Evolutionary conservation across 805 yeast species (phyloP).

Genomic region (Saturnispora dispora): DNA sequence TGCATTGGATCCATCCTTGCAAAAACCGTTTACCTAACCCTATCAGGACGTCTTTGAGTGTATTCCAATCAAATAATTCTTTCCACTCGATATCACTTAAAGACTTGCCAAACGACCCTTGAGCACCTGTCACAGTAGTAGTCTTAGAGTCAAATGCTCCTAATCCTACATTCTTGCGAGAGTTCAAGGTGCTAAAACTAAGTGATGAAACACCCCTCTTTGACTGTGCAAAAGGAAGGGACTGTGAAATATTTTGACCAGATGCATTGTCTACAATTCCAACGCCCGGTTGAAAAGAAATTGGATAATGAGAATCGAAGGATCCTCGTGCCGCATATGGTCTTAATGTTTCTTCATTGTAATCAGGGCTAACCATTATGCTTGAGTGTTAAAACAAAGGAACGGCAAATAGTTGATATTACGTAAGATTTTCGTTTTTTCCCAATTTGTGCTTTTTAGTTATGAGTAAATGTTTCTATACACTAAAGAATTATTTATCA

Average conservation of each 20-base stretch:
- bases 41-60: slow-evolving; percentile 46
- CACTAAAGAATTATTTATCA: slow-evolving; percentile 2
- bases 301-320: slow-evolving; percentile 28
- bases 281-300: slow-evolving; percentile 25
- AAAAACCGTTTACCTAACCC: slow-evolving; percentile 53
- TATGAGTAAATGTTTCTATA: neutral
- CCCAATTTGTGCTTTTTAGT: neutral
- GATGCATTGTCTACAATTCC: slow-evolving; percentile 30
- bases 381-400: neutral
- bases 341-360: slow-evolving; percentile 21
- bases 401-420: neutral
- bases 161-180: slow-evolving; percentile 7
- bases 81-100: slow-evolving; percentile 46
- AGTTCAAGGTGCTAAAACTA: neutral
- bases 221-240: slow-evolving; percentile 22
- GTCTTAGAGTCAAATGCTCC: slow-evolving; percentile 12
- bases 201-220: slow-evolving; percentile 8
- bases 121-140: neutral
- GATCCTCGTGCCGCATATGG: slow-evolving; percentile 27
- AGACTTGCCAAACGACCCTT: slow-evolving; percentile 6
- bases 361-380: slow-evolving; percentile 20
- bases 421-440: neutral
- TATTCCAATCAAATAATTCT: slow-evolving; percentile 54
- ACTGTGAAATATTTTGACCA: slow-evolving; percentile 27
- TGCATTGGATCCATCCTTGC: slow-evolving; percentile 57